Conservation (phyloP, 2,329 filamentous ascomycete species). For the Fusarium guadeloupense region DNA sequence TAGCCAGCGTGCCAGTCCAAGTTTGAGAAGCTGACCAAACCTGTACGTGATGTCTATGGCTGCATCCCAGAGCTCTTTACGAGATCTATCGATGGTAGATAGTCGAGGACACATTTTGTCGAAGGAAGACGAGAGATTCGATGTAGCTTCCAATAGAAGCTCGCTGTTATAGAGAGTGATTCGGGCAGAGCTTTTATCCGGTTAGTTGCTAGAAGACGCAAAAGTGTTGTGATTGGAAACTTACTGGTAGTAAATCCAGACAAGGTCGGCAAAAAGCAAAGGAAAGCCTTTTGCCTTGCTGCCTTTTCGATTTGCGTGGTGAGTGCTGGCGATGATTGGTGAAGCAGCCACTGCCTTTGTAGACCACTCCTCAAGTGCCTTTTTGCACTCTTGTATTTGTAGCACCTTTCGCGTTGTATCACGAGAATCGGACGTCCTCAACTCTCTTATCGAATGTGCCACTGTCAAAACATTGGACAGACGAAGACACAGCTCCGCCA, state of each 20-base stretch:
- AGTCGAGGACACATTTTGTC: too few relatives aligned
- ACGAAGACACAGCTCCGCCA: conserved; percentile 57
- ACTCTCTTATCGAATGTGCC: conserved; percentile 55
- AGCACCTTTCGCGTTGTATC: too few relatives aligned
- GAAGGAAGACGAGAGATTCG: too few relatives aligned
- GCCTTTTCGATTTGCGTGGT: too few relatives aligned
- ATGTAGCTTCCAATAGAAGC: too few relatives aligned
- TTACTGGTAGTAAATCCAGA: conserved; percentile 60
- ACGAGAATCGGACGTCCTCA: conserved; percentile 52
- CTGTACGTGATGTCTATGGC: conserved; percentile 56
- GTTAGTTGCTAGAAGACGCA: too few relatives aligned
- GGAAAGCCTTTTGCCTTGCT: conserved; percentile 51
- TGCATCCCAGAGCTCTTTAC: conserved; percentile 58
- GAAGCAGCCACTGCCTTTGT: too few relatives aligned
- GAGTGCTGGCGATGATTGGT: too few relatives aligned
- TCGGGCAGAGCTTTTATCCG: conserved; percentile 45
- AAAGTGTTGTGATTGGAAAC: too few relatives aligned
- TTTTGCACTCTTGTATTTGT: conserved; percentile 50
- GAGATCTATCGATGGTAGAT: too few relatives aligned
- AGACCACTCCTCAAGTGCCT: conserved; percentile 52
- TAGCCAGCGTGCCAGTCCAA: conserved; percentile 56
- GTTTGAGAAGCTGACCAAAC: conserved; percentile 57
- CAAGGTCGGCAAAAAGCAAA: conserved; percentile 57
- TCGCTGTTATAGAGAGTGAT: conserved; percentile 58
- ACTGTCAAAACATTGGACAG: conserved; percentile 58